These are phyloP conservation scores for Mollisiaceae sp. DNA, from an alignment of 2,329 filamentous ascomycete genomes.

Conservation along the genomic window DNA sequence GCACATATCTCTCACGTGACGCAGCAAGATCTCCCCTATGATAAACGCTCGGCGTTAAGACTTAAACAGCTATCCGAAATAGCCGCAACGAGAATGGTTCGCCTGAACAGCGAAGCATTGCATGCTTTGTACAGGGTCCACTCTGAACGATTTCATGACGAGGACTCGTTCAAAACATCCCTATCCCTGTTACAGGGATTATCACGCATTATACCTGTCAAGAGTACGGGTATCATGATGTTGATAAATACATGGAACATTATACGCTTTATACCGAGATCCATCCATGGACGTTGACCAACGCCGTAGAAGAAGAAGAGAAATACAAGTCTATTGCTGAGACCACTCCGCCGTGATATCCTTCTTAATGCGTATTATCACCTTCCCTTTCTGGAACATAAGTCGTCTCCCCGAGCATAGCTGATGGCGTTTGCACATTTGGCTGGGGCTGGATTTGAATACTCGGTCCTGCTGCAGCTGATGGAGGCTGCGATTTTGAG, in stretches of 20 bases:
- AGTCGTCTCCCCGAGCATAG: conserved; percentile 71
- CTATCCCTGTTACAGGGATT: conserved; percentile 3
- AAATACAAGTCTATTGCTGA: not conserved
- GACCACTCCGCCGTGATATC: not conserved
- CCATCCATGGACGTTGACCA: conserved; percentile 10
- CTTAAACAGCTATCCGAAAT: not conserved
- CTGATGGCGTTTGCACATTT: conserved; percentile 58
- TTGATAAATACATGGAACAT: conserved; percentile 22
- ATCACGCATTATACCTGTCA: not conserved
- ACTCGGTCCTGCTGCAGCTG: conserved; percentile 54
- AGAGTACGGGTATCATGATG: not conserved
- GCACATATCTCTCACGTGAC: not conserved
- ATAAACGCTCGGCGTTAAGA: not conserved
- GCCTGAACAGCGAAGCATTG: conserved; percentile 4
- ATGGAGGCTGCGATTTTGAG: conserved; percentile 48
- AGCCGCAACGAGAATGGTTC: conserved; percentile 4
- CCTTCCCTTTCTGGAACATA: conserved; percentile 69
- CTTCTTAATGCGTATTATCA: conserved; percentile 24
- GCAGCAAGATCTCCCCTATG: not conserved
- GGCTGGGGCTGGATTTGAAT: conserved; percentile 62
- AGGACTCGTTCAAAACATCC: conserved; percentile 4
- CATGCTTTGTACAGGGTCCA: not conserved
- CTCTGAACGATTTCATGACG: conserved; percentile 6
- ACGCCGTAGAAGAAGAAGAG: conserved; percentile 13
- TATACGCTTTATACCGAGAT: conserved; percentile 20